phyloP scores from a whole-genome alignment of 2,329 filamentous ascomycete genomes.

The Diplodia mutila region DNA sequence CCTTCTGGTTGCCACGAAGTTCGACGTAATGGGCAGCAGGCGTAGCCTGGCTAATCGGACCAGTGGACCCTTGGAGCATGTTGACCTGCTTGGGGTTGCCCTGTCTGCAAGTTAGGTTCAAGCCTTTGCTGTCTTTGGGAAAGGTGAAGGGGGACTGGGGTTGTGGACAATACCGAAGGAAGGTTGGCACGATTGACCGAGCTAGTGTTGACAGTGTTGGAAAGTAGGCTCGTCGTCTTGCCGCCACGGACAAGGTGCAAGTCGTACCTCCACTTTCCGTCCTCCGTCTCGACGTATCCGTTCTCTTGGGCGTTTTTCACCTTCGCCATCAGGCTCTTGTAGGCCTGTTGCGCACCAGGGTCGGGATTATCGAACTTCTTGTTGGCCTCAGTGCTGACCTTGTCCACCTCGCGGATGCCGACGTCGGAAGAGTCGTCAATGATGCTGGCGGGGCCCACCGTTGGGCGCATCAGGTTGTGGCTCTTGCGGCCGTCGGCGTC shows the following conservation, averaged over 20 bases:
- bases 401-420: neutral
- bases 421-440: neutral
- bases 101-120: neutral
- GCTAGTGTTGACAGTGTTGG: neutral
- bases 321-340: neutral
- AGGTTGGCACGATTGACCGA: neutral
- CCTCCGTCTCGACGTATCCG: neutral
- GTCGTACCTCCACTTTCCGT: neutral
- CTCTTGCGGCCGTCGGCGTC: neutral
- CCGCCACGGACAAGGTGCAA: neutral
- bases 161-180: neutral
- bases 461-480: neutral
- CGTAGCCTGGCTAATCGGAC: neutral
- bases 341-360: neutral
- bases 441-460: neutral
- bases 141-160: neutral
- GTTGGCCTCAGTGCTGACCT: neutral
- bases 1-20: neutral
- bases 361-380: neutral
- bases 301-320: neutral
- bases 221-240: neutral
- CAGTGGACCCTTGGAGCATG: neutral
- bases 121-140: neutral
- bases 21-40: neutral
- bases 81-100: neutral